Base-by-base conservation (phyloP, 2,329 filamentous ascomycete species). In the Emericellopsis cladophorae region DNA sequence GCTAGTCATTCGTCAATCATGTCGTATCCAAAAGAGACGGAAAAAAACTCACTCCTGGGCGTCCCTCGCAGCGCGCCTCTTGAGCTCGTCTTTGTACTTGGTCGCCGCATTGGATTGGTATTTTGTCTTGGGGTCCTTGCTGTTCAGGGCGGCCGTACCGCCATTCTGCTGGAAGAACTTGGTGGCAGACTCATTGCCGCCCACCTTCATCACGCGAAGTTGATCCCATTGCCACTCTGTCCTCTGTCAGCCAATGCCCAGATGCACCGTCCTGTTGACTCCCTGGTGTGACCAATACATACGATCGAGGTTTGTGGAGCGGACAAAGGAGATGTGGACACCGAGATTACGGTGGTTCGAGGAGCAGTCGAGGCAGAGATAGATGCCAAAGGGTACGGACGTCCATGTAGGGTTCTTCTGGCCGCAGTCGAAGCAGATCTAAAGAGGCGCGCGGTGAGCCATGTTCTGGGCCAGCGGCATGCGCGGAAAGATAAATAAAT, bases 351-450 rank as follows among this genome's bases (percentile, higher is more conserved):
- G 83, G 65, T 98, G 92, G 62, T 95, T 88, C 43, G 90, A 84
- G 34, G 90, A 95, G 68, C 92, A 98, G 67, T 98, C 92, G 54
- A 98, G 81, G 58, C 92, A 98, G 18, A 98, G 79, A 61, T 96
- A 98, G 61, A 98, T 96, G 57, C 86, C 92, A 49, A 98, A 88
- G 10, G 90, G 89, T 26, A 95, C 89, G 7, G 90, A 96, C 7
- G 89, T 94, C 92, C 92, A 98, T 44, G 92, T 96, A 46, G 92
- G 92, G 59, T 95, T 95, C 67, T 96, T 96, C 55, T 88, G 84
- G 59, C 85, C 81, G 65, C 92, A 98, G 68, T 98, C 92, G 66
- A 98, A 98, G 74, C 92, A 98, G 69, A 94, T 78, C 89, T 94
- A 49, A 36, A 46, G 23, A 12, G 9, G 26, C 26, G 12, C 26